A percentile compares a stretch with the other conserved stretches of the same genome.
phyloP scores from a whole-genome alignment of 1,139 yeast genomes.

The Lizanozyma gosingica region DNA sequence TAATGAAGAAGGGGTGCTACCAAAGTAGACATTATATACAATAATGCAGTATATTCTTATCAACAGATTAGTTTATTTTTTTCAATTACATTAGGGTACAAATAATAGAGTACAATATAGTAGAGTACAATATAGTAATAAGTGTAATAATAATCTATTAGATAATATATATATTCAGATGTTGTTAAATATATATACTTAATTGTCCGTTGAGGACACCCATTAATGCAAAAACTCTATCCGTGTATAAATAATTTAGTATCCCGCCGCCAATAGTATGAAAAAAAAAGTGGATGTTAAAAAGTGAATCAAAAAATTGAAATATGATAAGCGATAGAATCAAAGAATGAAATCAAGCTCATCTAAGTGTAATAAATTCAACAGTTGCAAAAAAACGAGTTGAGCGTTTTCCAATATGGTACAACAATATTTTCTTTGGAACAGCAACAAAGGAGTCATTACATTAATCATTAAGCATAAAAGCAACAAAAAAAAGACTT shows the following conservation, averaged over 20 bases:
- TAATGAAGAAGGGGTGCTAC: not conserved
- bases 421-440: conserved; percentile 6
- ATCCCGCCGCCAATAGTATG: conserved; percentile 4
- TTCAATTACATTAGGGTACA: too few relatives aligned
- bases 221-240: conserved; percentile 42
- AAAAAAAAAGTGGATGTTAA: conserved; percentile 14
- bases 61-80: too few relatives aligned
- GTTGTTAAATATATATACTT: conserved; percentile 10
- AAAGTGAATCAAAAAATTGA: conserved; percentile 8
- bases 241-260: conserved; percentile 9
- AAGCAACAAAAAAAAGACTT: conserved; percentile 12
- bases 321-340: conserved; percentile 9
- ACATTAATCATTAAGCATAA: conserved; percentile 35
- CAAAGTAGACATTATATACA: not conserved
- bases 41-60: too few relatives aligned
- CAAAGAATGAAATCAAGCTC: conserved; percentile 7
- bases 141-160: too few relatives aligned
- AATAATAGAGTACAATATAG: too few relatives aligned
- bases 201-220: conserved; percentile 50
- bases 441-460: conserved; percentile 25
- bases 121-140: too few relatives aligned
- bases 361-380: conserved; percentile 8
- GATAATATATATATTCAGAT: not conserved
- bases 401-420: conserved; percentile 34
- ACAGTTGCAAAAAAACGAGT: conserved; percentile 33